Evolutionary conservation across 2,329 filamentous ascomycete genomes (phyloP).

Genomic region (Macrophomina pseudophaseolina): DNA sequence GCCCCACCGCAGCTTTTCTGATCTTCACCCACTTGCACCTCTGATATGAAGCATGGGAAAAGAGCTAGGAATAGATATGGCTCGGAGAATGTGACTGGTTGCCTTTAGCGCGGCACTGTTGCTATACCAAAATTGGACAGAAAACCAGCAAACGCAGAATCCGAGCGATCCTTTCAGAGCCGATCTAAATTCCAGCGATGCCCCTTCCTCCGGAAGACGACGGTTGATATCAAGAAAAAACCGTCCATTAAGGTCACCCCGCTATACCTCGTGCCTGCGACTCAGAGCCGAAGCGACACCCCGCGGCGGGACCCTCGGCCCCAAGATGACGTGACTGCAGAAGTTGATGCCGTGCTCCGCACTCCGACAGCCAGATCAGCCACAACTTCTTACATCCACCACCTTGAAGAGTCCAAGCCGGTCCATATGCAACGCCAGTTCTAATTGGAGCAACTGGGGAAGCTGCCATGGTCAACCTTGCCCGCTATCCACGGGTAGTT

Average conservation of each 20-base stretch:
- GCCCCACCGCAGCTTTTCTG: too few species aligned
- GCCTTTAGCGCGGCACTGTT: too few species aligned
- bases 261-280: neutral
- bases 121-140: too few species aligned
- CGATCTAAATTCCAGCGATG: neutral
- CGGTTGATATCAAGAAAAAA: neutral
- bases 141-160: too few species aligned
- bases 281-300: neutral
- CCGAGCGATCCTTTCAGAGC: too few species aligned
- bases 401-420: neutral
- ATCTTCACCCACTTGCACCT: too few species aligned
- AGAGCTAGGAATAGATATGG: too few species aligned
- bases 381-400: neutral
- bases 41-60: too few species aligned
- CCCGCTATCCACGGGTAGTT: neutral
- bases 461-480: neutral
- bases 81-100: too few species aligned
- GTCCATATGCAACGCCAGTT: neutral
- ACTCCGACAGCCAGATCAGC: neutral
- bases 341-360: slow-evolving; percentile 17
- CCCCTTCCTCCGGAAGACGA: neutral
- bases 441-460: neutral
- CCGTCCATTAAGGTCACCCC: neutral
- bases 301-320: neutral
- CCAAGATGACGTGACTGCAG: slow-evolving; percentile 16